Base-by-base conservation (phyloP, 2,329 filamentous ascomycete species). In the Fusarium torreyae region DNA sequence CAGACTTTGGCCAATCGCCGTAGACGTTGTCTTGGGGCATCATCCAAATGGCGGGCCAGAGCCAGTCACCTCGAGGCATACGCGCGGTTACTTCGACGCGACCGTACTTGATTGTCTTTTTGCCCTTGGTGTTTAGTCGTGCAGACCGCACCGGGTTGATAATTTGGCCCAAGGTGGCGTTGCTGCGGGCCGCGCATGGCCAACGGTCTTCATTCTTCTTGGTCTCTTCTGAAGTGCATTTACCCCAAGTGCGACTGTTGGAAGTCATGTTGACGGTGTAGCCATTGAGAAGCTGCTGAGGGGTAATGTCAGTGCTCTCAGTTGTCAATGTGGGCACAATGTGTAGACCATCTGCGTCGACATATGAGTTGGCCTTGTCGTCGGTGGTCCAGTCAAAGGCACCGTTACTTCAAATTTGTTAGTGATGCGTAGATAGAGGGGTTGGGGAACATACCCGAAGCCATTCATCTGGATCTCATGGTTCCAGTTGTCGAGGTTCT, bases 371-470 rank as follows among this genome's bases (percentile, higher is more conserved):
- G 57, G 74, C 72, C 1, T 76, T 63, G 66, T 85, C 83, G 8
- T 74, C 76, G 4, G 85, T 86, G 0, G 85, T 86, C 84, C 83
- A 85, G 76, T 87, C 85, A 73, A 87, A 87, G 31, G 82, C 77
- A 9, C 82, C 82, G 11, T 56, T 74, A 7, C 71, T 74, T 20
- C 11, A 7, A 6, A 13, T 18, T 2, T 46, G 28, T 72, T 15
- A 73, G 58, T 39, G 1, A 6, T 7, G 11, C 4, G 1, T 1
- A 22, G 1, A 8, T 18, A 8, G 11, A 18, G 3, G 3, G 26
- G 2, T 2, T 14, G 15, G 3, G 10, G 3, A 1, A 52, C 58
- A 10, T 79, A 84, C 51, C 83, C 81, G 61, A 78, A 83, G 1
- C 77, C 82, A 40, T 77, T 75, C 43, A 81, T 71, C 58, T 78